Conservation (phyloP, 331 rosid genomes). For the Rosa hybrid region DNA sequence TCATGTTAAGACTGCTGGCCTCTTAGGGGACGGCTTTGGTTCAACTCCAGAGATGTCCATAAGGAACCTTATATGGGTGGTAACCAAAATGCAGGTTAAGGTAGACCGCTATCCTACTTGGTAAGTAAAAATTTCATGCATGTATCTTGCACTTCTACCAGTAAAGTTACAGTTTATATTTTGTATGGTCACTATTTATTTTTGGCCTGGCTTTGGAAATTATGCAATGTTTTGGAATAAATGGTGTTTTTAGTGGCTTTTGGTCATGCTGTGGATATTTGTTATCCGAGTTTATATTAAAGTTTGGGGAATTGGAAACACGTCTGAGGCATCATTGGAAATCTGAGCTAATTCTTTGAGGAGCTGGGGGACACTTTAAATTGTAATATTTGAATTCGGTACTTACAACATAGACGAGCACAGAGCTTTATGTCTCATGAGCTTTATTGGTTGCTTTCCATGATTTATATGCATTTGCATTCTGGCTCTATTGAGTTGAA, state of each 20-base stretch:
- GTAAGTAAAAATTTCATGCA: conserved; percentile 48
- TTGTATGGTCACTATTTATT: conserved; percentile 13
- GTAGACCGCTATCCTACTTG: conserved; percentile 97
- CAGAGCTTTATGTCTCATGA: not conserved
- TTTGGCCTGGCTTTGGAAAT: not conserved
- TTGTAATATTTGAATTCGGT: not conserved
- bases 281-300: not conserved
- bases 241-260: not conserved
- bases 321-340: not conserved
- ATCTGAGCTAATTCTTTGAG: not conserved
- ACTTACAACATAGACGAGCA: not conserved
- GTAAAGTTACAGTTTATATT: not conserved
- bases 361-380: not conserved
- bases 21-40: conserved; percentile 97
- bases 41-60: conserved; percentile 95
- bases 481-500: conserved; percentile 7
- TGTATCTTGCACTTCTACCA: not conserved
- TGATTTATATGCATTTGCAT: not conserved
- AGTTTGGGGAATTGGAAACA: not conserved
- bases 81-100: conserved; percentile 82
- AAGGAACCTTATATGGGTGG: conserved; percentile 97
- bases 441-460: not conserved
- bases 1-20: conserved; percentile 91
- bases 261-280: not conserved
- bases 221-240: not conserved